These are phyloP conservation scores for Nicotiana obtusifolia DNA, from an alignment of 257 asterid genomes.

Conservation along the genomic window DNA sequence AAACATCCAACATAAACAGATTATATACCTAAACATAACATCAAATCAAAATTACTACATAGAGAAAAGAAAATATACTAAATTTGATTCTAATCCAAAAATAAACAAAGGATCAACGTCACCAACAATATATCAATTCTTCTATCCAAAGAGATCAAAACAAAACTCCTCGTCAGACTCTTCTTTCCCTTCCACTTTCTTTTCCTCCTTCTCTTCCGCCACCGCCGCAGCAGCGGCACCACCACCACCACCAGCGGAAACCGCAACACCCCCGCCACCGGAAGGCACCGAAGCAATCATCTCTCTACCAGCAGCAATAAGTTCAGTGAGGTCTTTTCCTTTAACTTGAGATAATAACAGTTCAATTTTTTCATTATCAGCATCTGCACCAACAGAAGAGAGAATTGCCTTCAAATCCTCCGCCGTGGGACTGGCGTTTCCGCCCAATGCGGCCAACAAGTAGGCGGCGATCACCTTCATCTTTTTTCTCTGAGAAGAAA, in stretches of 20 bases:
- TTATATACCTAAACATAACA: too few relatives aligned
- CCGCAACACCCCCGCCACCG: constrained; percentile 18
- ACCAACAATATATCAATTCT: neutral
- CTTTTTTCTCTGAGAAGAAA: neutral
- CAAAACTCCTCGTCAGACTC: constrained; percentile 28
- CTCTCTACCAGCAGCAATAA: constrained; percentile 30
- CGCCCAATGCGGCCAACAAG: constrained; percentile 22
- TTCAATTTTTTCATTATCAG: constrained; percentile 18
- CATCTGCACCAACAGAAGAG: constrained; percentile 22
- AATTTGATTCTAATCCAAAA: neutral
- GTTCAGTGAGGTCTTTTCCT: constrained; percentile 24
- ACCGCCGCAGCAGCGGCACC: neutral
- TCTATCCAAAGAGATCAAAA: constrained; percentile 22
- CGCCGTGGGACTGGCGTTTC: constrained; percentile 15
- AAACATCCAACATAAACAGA: too few relatives aligned
- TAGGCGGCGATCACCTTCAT: constrained; percentile 22
- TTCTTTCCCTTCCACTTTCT: constrained; percentile 14
- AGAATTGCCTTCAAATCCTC: constrained; percentile 15
- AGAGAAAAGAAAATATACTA: neutral
- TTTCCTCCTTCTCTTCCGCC: constrained; percentile 16
- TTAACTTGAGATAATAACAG: constrained; percentile 20
- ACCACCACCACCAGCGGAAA: constrained; percentile 7
- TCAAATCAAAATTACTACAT: neutral
- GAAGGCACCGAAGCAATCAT: constrained; percentile 25
- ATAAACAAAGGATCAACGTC: neutral